A percentile compares a stretch with the other conserved stretches of the same genome.
These are phyloP conservation scores for Starmera amethionina DNA, from an alignment of 805 yeast species.

Conservation along the genomic window DNA sequence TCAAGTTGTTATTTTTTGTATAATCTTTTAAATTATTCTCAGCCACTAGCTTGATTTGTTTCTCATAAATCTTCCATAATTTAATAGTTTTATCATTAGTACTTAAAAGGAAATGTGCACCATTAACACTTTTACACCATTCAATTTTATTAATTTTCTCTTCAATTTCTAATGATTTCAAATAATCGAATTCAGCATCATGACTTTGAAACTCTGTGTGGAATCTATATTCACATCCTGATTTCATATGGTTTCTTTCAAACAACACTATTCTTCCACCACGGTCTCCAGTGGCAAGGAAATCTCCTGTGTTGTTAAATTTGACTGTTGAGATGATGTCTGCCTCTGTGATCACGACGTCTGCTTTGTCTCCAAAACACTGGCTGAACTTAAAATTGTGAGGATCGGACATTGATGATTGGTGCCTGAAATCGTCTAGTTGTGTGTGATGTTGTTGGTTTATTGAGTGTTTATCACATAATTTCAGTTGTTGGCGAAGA, in stretches of 20 bases:
- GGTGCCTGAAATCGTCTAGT: not conserved
- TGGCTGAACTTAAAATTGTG: slow-evolving; percentile 69
- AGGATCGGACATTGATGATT: slow-evolving; percentile 10
- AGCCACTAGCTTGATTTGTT: slow-evolving; percentile 82
- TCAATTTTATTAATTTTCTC: slow-evolving; percentile 96
- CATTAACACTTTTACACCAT: slow-evolving; percentile 86
- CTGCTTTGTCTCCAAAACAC: slow-evolving; percentile 98
- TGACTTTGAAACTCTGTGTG: slow-evolving; percentile 96
- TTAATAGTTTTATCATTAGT: slow-evolving; percentile 98
- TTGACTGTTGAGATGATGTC: slow-evolving; percentile 96
- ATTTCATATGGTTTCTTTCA: slow-evolving; percentile 76
- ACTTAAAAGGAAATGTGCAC: slow-evolving; percentile 80
- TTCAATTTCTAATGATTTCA: slow-evolving; percentile 92
- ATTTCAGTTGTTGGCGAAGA: too few species aligned
- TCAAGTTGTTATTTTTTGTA: slow-evolving; percentile 3
- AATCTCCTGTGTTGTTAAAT: slow-evolving; percentile 91
- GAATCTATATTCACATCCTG: slow-evolving; percentile 85
- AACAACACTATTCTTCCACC: slow-evolving; percentile 97
- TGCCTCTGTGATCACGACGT: slow-evolving; percentile 92
- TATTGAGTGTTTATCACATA: too few species aligned
- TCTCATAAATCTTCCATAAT: slow-evolving; percentile 92
- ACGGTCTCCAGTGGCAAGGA: slow-evolving; percentile 94
- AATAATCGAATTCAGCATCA: slow-evolving; percentile 96
- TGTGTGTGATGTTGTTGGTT: not conserved
- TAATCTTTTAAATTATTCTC: slow-evolving; percentile 72